A percentile compares a stretch with the other conserved stretches of the same genome.
These are phyloP conservation scores for Saussurea involucrata DNA, from an alignment of 129 eudicot species.

Conservation along the genomic window DNA sequence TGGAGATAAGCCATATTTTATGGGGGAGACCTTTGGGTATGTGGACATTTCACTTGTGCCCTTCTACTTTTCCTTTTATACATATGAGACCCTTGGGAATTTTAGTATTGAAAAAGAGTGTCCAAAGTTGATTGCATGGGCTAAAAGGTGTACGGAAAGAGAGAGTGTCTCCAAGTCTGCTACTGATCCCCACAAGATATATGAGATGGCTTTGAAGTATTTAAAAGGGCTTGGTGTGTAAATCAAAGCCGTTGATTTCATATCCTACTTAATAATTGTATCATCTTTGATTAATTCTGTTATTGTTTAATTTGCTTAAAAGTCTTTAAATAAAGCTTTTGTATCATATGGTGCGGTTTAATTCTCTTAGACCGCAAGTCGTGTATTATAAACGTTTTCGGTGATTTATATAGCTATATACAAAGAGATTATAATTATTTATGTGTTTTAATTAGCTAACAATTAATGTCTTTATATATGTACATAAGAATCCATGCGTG, in stretches of 20 bases:
- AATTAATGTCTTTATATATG: not conserved
- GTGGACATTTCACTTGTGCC: slow-evolving; percentile 9
- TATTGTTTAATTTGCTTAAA: not conserved
- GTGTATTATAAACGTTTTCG: not conserved
- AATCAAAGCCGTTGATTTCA: not conserved
- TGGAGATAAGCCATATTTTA: slow-evolving; percentile 16
- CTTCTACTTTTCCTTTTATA: not conserved
- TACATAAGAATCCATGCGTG: not conserved
- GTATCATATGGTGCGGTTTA: not conserved
- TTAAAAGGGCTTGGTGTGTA: not conserved
- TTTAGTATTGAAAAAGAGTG: slow-evolving; percentile 9
- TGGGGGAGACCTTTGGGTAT: slow-evolving; percentile 14
- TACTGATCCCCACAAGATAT: not conserved
- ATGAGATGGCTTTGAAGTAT: not conserved
- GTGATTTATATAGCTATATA: not conserved
- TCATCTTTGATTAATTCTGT: not conserved
- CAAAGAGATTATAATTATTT: not conserved
- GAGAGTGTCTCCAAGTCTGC: not conserved
- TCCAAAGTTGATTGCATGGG: slow-evolving; percentile 17
- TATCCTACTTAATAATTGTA: not conserved
- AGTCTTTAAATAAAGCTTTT: not conserved
- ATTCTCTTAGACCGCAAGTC: not conserved
- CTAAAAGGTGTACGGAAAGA: not conserved
- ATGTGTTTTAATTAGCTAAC: too few relatives aligned
- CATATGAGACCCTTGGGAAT: slow-evolving; percentile 9